Percentiles rank a stretch among this genome's conserved stretches.
Conservation (phyloP, 441 rosid species). For the Mallotus repandus region DNA sequence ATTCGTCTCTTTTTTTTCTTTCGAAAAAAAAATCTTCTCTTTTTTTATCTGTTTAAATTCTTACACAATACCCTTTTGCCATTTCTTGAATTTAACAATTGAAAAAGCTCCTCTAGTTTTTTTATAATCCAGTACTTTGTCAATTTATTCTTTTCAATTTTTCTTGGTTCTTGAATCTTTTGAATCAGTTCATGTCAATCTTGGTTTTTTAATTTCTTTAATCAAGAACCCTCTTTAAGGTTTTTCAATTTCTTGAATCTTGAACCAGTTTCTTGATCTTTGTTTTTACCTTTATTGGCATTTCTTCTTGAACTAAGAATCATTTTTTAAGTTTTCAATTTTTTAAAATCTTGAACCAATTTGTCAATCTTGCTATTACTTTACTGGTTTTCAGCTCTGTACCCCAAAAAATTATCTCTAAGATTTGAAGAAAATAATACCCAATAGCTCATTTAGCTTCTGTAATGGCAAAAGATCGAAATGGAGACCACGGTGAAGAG, state of each 20-base stretch:
- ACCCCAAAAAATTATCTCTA: neutral
- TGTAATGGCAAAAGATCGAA: constrained; percentile 43
- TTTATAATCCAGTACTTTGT: neutral
- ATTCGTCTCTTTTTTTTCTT: too few species aligned
- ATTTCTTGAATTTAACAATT: neutral
- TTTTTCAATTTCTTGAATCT: neutral
- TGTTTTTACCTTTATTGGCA: too few species aligned
- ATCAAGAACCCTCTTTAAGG: too few species aligned
- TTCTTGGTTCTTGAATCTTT: too few species aligned
- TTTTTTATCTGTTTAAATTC: neutral
- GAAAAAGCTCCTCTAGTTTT: neutral
- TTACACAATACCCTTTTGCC: neutral
- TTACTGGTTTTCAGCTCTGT: neutral
- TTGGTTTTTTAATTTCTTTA: too few species aligned
- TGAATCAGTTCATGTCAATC: too few species aligned
- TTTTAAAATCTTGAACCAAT: neutral
- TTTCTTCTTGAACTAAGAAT: neutral
- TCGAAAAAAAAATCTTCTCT: too few species aligned
- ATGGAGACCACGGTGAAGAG: constrained; percentile 36
- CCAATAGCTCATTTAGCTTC: neutral
- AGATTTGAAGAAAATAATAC: neutral
- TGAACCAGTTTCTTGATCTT: neutral
- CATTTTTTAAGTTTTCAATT: neutral
- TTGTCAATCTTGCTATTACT: neutral
- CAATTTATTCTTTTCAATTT: neutral